phyloP scores from a whole-genome alignment of 176 grass and related monocot genomes.

The Pontederia crassipes region DNA sequence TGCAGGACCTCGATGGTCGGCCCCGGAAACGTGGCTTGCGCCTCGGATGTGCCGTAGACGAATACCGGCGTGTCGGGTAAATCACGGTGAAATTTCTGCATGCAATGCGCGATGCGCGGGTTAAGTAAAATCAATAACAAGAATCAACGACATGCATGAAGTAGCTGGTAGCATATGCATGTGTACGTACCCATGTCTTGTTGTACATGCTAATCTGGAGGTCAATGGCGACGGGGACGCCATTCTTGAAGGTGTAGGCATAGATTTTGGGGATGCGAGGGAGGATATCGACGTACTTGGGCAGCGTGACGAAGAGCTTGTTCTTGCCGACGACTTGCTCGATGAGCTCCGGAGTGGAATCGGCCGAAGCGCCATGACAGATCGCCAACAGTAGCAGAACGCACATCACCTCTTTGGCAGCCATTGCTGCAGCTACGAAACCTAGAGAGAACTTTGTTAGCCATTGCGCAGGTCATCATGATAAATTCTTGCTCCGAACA shows the following conservation, averaged over 20 bases:
- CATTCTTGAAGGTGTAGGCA: slow-evolving; percentile 33
- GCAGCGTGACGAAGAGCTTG: slow-evolving; percentile 23
- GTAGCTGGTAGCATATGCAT: background rate
- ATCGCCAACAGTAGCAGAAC: too few relatives aligned
- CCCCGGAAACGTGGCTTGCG: slow-evolving; percentile 39
- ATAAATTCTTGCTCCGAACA: too few relatives aligned
- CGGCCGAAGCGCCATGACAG: too few relatives aligned
- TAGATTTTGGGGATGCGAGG: slow-evolving; percentile 60
- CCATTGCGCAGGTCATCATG: too few relatives aligned
- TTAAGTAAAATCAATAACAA: too few relatives aligned
- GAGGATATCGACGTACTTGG: slow-evolving; percentile 86
- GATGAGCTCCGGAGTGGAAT: too few relatives aligned
- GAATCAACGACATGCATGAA: too few relatives aligned
- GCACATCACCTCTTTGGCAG: too few relatives aligned
- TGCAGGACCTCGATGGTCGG: slow-evolving; percentile 60
- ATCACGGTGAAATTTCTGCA: slow-evolving; percentile 80
- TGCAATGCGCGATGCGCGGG: too few relatives aligned
- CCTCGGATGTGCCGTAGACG: slow-evolving; percentile 38
- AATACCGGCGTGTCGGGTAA: slow-evolving; percentile 51
- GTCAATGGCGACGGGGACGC: slow-evolving; percentile 48
- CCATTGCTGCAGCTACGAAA: too few relatives aligned
- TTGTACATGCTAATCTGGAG: slow-evolving; percentile 86
- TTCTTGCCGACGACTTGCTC: background rate
- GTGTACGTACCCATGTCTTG: slow-evolving; percentile 60
- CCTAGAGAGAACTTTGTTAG: too few relatives aligned